phyloP scores from a whole-genome alignment of 1,284 basidiomycete genomes.

The Entoloma clypeatum region DNA sequence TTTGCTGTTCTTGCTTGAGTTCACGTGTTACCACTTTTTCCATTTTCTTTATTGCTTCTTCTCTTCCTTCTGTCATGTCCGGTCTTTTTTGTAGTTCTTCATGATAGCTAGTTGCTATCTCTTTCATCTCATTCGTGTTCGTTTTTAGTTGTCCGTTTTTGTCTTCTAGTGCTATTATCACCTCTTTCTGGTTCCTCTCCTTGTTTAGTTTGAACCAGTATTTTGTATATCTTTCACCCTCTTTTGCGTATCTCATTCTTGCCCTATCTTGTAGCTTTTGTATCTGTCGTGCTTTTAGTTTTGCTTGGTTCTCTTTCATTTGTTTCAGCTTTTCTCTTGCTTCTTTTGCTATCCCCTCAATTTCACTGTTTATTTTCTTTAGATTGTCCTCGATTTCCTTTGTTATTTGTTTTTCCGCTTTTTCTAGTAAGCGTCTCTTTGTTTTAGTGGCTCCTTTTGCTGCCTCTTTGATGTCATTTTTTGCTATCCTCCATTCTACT shows the following conservation, averaged over 20 bases:
- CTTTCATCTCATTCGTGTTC: conserved; percentile 17
- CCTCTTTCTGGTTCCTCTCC: conserved; percentile 21
- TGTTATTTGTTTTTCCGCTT: too few species aligned
- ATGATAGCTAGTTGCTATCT: conserved; percentile 23
- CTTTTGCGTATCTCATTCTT: too few species aligned
- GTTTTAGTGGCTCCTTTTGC: too few species aligned
- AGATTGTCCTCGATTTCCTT: too few species aligned
- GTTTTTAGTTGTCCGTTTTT: neutral
- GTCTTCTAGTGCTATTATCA: conserved; percentile 20
- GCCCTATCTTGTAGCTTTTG: too few species aligned
- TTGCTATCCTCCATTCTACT: conserved; percentile 3
- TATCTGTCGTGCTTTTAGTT: too few species aligned
- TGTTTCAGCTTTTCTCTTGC: too few species aligned
- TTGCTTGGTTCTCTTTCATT: too few species aligned
- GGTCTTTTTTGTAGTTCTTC: conserved; percentile 18
- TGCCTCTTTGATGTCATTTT: conserved; percentile 5
- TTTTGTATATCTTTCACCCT: conserved; percentile 30
- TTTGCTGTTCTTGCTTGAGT: conserved; percentile 7
- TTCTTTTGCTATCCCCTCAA: too few species aligned
- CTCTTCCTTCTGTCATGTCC: neutral
- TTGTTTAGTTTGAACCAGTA: conserved; percentile 30
- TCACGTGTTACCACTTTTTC: conserved; percentile 5
- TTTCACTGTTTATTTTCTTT: too few species aligned
- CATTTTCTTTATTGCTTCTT: conserved; percentile 10
- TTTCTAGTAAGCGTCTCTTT: too few species aligned